A percentile compares a stretch with the other conserved stretches of the same genome.
phyloP scores from a whole-genome alignment of 768 basidiomycete species.

The Mycena polygramma region DNA sequence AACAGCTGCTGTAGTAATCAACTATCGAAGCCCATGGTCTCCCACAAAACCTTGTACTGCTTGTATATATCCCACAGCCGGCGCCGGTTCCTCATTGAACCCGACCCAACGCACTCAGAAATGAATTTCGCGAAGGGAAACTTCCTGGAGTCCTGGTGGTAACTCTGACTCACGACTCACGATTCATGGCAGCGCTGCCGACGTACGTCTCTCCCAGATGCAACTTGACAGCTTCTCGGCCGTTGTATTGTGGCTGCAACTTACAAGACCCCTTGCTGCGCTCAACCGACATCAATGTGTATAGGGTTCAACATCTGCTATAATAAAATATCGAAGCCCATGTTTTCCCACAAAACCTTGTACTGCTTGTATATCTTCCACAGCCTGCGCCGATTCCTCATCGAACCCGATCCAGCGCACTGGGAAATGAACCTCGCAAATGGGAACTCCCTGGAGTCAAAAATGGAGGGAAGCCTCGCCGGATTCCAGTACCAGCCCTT shows the following conservation, averaged over 20 bases:
- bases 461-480: neutral
- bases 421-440: constrained; percentile 6
- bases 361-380: constrained; percentile 17
- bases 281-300: too few species aligned
- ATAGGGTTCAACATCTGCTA: too few species aligned
- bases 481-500: constrained; percentile 4
- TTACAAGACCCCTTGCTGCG: too few species aligned
- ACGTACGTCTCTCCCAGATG: too few species aligned
- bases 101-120: constrained; percentile 2
- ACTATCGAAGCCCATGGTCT: neutral
- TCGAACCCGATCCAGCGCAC: constrained; percentile 11
- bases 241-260: too few species aligned
- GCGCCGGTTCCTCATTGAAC: constrained; percentile 16
- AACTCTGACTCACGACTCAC: too few species aligned
- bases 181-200: too few species aligned
- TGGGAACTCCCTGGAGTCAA: constrained; percentile 9
- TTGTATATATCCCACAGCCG: constrained; percentile 13
- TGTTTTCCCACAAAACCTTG: neutral
- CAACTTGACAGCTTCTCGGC: too few species aligned
- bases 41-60: constrained; percentile 10
- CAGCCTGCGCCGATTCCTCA: constrained; percentile 12
- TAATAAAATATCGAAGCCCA: too few species aligned
- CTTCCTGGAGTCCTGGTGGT: constrained; percentile 1
- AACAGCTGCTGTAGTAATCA: too few species aligned
- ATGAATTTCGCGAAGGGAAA: constrained; percentile 12